Base-by-base conservation (phyloP, 164 flowering plant species). In the Pachysandra terminalis region DNA sequence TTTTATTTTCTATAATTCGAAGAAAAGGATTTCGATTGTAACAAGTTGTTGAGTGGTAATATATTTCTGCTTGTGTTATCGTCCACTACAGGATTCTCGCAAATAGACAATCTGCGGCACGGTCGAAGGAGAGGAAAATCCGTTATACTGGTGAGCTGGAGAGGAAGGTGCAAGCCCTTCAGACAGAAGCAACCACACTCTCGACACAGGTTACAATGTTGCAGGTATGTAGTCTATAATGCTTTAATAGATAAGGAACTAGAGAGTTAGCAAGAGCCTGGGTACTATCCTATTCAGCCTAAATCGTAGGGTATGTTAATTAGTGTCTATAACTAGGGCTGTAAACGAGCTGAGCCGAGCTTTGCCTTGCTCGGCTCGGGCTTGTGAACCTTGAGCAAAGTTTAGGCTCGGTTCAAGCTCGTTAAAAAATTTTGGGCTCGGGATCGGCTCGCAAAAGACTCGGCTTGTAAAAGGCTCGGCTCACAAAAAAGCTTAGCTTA, bases 81-180 rank as follows among this genome's bases (percentile, higher is more conserved):
- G 27, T 48, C 54, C 27, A 26, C 27, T 78, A 67, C 67, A 93
- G 98, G 85, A 90, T 93, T 80, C 89, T 93, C 62, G 98, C 97
- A 24, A 93, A 93, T 76, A 83, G 98, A 72, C 96, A 93, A 73
- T 93, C 98, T 40, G 98, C 98, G 13, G 98, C 98, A 13, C 85
- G 98, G 17, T 93, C 98, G 12, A 93, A 93, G 79, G 98, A 93
- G 82, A 80, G 98, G 79, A 93, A 90, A 71, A 83, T 78, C 9
- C 81, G 90, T 5, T 93, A 93, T 71, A 89, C 95, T 6, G 69
- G 74, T 71, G 96, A 90, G 78, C 79, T 90, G 63, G 96, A 90
- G 86, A 86, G 86, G 87, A 90, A 85, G 75, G 91, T 90, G 58
- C 96, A 90, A 65, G 88, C 93, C 25, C 87, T 90, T 65, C 96